Conservation (phyloP, 2,329 filamentous ascomycete species). For the Calonectria pauciramosa region DNA sequence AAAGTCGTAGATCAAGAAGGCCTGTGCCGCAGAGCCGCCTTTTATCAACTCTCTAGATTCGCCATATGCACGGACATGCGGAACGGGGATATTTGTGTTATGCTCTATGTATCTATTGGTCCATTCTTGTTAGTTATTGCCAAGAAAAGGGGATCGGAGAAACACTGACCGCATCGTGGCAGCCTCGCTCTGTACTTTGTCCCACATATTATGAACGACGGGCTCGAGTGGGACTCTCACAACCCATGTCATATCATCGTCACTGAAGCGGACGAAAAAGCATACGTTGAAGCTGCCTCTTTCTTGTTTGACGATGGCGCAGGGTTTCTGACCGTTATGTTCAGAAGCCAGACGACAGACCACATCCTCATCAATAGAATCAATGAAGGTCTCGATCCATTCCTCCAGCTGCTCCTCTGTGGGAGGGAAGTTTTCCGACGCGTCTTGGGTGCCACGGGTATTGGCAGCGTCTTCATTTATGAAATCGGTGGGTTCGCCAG, state of each 20-base stretch:
- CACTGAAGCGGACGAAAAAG: neutral
- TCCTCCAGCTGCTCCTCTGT: neutral
- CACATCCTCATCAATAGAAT: neutral
- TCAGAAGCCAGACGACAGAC: neutral
- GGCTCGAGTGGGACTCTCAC: neutral
- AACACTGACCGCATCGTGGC: neutral
- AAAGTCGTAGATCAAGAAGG: neutral
- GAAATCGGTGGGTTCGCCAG: neutral
- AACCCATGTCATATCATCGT: neutral
- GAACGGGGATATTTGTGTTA: neutral
- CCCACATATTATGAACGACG: neutral
- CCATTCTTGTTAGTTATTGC: neutral
- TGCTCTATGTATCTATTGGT: neutral
- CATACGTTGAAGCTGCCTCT: neutral
- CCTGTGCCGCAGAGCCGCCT: neutral
- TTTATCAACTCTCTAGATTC: neutral
- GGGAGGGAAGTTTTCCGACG: neutral
- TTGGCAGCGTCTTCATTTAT: neutral
- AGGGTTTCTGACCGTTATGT: neutral
- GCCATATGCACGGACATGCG: neutral
- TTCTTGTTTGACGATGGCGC: neutral
- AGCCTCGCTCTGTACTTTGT: neutral
- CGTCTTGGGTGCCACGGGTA: neutral
- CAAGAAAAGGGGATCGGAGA: neutral
- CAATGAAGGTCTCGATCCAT: neutral